A percentile compares a stretch with the other conserved stretches of the same genome.
Conservation (phyloP, 257 asterid species). For the Solanum chmielewskii region DNA sequence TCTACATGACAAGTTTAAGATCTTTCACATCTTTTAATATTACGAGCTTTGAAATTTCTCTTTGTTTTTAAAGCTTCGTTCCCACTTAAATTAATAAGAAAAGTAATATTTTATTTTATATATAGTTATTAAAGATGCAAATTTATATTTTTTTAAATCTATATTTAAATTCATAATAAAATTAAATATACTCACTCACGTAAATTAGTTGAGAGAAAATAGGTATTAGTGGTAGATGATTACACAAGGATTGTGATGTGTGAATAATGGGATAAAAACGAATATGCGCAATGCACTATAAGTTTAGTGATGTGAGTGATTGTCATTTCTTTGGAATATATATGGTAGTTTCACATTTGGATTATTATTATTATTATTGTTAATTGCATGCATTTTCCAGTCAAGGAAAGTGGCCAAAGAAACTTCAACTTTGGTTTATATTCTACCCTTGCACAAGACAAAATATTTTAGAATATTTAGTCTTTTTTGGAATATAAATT, state of each 20-base stretch:
- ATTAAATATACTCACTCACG: too few relatives aligned
- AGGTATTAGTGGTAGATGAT: background rate
- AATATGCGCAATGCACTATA: background rate
- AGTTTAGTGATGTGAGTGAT: background rate
- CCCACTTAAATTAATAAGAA: too few relatives aligned
- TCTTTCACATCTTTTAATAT: too few relatives aligned
- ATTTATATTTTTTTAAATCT: too few relatives aligned
- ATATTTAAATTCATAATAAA: too few relatives aligned
- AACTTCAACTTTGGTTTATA: background rate
- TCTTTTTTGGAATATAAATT: background rate
- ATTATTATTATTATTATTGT: background rate
- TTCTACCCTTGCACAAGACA: background rate
- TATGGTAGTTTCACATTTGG: background rate
- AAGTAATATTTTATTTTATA: too few relatives aligned
- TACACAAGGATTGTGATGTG: background rate
- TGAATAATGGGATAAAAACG: background rate
- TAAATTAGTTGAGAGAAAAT: too few relatives aligned
- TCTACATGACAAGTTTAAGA: too few relatives aligned
- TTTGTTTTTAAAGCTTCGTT: too few relatives aligned
- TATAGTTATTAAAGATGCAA: too few relatives aligned
- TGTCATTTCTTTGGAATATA: background rate
- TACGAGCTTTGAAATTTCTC: too few relatives aligned
- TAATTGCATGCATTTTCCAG: background rate
- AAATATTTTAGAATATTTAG: background rate
- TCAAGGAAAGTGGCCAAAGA: slow-evolving; percentile 26